Evolutionary conservation across 2,329 filamentous ascomycete genomes (phyloP), one percentile per base, ranked within the genome.

Genomic region (Pseudopithomyces maydicus): DNA sequence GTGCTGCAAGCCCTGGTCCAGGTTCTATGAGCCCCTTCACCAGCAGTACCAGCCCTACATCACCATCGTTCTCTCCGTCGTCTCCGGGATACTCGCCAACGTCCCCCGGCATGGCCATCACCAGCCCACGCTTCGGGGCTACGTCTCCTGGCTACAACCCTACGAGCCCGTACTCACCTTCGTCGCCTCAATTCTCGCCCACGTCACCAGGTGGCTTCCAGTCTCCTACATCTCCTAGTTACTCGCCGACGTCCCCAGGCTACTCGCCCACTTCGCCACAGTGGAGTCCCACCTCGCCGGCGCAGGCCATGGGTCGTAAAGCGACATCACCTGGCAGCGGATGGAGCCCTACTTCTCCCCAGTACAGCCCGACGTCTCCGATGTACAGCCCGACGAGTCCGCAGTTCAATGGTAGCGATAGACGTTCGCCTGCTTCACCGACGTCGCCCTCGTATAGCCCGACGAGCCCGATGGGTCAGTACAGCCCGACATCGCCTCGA

Each of bases 371-470:
- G 8, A 85, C 83, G 3, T 78, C 74, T 29, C 75, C 76, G 7
- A 71, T 82, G 72, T 86, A 84, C 68, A 85, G 82, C 33, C 82
- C 83, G 20, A 83, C 81, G 36, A 85, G 82, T 57, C 79, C 79
- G 22, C 76, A 81, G 49, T 76, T 75, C 54, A 65, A 65, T 44
- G 65, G 65, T 54, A 69, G 69, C 41, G 68, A 74, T 56, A 68
- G 69, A 60, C 69, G 70, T 33, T 73, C 70, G 5, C 82, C 82
- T 63, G 79, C 80, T 44, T 88, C 87, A 3, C 88, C 88, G 2
- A 88, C 87, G 6, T 89, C 86, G 64, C 88, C 89, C 54, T 87
- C 83, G 69, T 91, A 91, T 77, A 89, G 86, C 69, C 88, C 88
- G n/a, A 85, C 87, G 3, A 88, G 85, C 50, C 88, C 75, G n/a